phyloP scores from a whole-genome alignment of 768 basidiomycete genomes.

The Russula vinacea region DNA sequence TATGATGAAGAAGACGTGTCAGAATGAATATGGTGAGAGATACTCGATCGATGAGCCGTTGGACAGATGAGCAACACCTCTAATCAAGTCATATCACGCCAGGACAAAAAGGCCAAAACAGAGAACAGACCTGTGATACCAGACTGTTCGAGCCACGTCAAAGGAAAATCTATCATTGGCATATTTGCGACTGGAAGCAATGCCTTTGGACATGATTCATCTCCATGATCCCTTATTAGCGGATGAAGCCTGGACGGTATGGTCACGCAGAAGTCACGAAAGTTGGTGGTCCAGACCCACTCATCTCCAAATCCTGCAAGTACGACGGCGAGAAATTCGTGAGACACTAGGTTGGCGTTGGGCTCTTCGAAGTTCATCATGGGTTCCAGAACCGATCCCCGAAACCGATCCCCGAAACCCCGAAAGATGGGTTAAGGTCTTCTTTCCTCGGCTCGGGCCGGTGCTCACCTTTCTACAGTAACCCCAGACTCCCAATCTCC shows the following conservation, averaged over 20 bases:
- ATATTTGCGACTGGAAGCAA: constrained; percentile 84
- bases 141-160: constrained; percentile 84
- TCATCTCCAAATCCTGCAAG: constrained; percentile 91
- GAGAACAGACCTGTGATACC: constrained; percentile 69
- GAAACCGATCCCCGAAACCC: too few species aligned
- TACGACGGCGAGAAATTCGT: constrained; percentile 85
- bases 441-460: not conserved
- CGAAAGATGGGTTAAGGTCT: constrained; percentile 16
- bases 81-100: constrained; percentile 35
- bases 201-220: constrained; percentile 81
- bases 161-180: constrained; percentile 78
- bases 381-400: not conserved
- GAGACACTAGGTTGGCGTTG: constrained; percentile 49
- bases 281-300: constrained; percentile 44
- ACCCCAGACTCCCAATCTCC: not conserved
- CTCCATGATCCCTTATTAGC: constrained; percentile 70
- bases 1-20: constrained; percentile 57
- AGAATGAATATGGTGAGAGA: constrained; percentile 84
- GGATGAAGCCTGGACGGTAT: constrained; percentile 56
- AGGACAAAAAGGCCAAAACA: constrained; percentile 22
- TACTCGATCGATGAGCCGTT: constrained; percentile 62
- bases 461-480: not conserved
- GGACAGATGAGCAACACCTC: constrained; percentile 89
- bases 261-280: constrained; percentile 1
- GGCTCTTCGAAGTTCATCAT: constrained; percentile 57